Percentiles rank a stretch among this genome's conserved stretches.
phyloP scores from a whole-genome alignment of 192 early-diverging fungal genomes.

The Coemansia sp. region DNA sequence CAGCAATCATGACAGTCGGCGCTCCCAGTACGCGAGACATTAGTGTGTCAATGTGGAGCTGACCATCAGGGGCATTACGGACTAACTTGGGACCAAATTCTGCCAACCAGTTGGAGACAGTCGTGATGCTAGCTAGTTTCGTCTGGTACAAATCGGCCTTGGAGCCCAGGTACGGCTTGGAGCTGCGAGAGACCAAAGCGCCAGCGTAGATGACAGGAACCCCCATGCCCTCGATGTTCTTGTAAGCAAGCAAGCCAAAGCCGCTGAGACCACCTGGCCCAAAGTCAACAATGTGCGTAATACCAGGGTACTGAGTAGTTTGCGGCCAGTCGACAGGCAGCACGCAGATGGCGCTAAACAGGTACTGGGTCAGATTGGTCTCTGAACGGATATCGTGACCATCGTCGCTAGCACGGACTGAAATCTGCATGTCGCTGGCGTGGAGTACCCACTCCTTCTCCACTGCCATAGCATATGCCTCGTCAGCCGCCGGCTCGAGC shows the following conservation, averaged over 20 bases:
- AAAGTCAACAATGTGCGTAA: slow-evolving; percentile 94
- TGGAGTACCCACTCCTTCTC: slow-evolving; percentile 37
- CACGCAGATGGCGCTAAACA: slow-evolving; percentile 71
- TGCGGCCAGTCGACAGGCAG: slow-evolving; percentile 66
- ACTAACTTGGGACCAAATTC: slow-evolving; percentile 86
- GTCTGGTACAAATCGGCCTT: slow-evolving; percentile 75
- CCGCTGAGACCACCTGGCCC: slow-evolving; percentile 88
- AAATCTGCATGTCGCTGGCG: slow-evolving; percentile 30
- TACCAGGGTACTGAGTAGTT: slow-evolving; percentile 55
- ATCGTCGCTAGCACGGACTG: slow-evolving; percentile 79
- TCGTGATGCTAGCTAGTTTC: slow-evolving; percentile 65
- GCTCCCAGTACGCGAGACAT: slow-evolving; percentile 39
- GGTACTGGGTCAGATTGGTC: slow-evolving; percentile 61
- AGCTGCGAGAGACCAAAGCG: slow-evolving; percentile 6
- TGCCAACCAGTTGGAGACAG: slow-evolving; percentile 83
- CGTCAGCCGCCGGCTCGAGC: neutral
- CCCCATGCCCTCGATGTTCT: slow-evolving; percentile 89
- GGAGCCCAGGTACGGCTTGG: slow-evolving; percentile 66
- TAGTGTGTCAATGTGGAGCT: slow-evolving; percentile 84
- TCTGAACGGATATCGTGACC: slow-evolving; percentile 76
- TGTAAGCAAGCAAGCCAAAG: slow-evolving; percentile 83
- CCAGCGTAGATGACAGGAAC: slow-evolving; percentile 56
- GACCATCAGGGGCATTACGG: slow-evolving; percentile 53
- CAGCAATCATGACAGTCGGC: slow-evolving; percentile 45
- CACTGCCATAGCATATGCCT: slow-evolving; percentile 1